These are phyloP conservation scores for Talaromyces sp. DNA, from an alignment of 2,329 filamentous ascomycete genomes.

Conservation along the genomic window DNA sequence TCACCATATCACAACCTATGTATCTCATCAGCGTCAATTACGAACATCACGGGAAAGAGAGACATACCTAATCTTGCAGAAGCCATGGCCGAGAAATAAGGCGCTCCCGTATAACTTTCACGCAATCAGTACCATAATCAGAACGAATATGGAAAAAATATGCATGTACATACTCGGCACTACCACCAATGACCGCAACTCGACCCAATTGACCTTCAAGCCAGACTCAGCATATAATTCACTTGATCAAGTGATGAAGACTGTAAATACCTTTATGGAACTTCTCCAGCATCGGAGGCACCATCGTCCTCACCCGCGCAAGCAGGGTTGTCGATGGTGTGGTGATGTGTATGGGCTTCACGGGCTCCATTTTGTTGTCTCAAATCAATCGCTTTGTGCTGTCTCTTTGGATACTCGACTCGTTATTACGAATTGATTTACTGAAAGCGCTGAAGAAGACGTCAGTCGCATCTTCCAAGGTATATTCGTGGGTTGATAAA, in stretches of 20 bases:
- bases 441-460: background rate
- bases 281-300: constrained; percentile 90
- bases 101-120: constrained; percentile 79
- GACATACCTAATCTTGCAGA: constrained; percentile 74
- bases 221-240: constrained; percentile 9
- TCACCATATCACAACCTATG: constrained; percentile 72
- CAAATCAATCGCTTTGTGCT: background rate
- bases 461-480: background rate
- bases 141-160: too few relatives aligned
- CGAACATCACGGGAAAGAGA: background rate
- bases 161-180: constrained; percentile 63
- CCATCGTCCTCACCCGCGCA: constrained; percentile 78
- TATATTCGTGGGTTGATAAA: background rate
- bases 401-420: too few relatives aligned
- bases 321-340: constrained; percentile 72
- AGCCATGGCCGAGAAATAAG: constrained; percentile 97
- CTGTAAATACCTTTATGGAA: constrained; percentile 81
- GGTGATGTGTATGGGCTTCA: constrained; percentile 53
- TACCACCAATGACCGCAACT: constrained; percentile 90
- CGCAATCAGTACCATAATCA: background rate
- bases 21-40: background rate
- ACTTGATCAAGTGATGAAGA: background rate
- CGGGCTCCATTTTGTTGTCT: constrained; percentile 19
- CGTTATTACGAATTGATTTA: too few relatives aligned
- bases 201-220: constrained; percentile 79